Percentiles rank a stretch among this genome's conserved stretches.
phyloP scores from a whole-genome alignment of 2,329 filamentous ascomycete genomes.

The Dothistroma septosporum region DNA sequence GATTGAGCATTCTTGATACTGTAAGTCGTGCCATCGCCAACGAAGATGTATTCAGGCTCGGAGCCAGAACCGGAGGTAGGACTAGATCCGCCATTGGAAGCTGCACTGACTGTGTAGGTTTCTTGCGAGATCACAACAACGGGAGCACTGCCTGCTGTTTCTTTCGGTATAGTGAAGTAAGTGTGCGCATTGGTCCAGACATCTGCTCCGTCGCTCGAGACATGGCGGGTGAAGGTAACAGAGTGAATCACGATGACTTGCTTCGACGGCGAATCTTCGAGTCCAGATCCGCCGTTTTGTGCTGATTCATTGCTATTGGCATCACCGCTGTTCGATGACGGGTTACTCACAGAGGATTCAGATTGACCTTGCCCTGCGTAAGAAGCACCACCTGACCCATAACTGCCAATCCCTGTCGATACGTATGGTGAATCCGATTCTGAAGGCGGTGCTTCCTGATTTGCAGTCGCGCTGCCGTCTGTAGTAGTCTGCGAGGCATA shows the following conservation, averaged over 20 bases:
- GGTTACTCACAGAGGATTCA: background rate
- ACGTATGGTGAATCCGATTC: background rate
- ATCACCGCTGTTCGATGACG: background rate
- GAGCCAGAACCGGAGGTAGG: background rate
- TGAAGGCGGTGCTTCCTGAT: background rate
- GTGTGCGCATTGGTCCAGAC: background rate
- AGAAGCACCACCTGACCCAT: background rate
- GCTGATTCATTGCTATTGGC: background rate
- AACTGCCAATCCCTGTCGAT: background rate
- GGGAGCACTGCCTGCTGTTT: background rate
- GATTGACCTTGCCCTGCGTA: background rate
- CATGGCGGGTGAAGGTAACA: background rate
- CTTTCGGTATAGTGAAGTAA: background rate
- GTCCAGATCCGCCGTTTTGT: background rate
- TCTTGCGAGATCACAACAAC: background rate
- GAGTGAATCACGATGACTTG: slow-evolving; percentile 1
- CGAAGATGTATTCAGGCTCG: background rate
- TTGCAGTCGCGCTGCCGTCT: background rate
- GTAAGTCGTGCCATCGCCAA: background rate
- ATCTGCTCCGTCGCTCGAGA: background rate
- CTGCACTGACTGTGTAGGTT: background rate
- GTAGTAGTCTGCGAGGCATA: background rate
- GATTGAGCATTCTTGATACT: background rate
- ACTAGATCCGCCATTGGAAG: background rate
- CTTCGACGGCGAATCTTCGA: background rate